Evolutionary conservation across 306 rosid genomes (phyloP).

Genomic region (Dicorynia guianensis): DNA sequence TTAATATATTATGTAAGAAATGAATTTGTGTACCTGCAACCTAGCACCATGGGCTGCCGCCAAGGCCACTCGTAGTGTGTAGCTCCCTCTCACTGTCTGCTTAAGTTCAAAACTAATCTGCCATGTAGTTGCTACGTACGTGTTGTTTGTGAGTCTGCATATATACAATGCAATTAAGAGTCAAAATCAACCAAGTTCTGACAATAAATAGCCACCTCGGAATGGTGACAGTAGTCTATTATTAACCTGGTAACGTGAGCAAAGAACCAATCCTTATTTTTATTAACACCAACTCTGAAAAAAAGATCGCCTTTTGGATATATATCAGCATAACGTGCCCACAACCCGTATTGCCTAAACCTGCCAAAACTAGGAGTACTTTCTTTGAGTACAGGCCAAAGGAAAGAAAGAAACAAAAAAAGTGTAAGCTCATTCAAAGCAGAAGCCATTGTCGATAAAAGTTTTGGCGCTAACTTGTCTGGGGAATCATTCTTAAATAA

Average conservation of each 20-base stretch:
- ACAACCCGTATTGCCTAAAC: conserved; percentile 63
- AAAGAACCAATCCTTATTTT: conserved; percentile 55
- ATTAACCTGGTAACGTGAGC: conserved; percentile 50
- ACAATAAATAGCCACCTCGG: not conserved
- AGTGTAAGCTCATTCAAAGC: not conserved
- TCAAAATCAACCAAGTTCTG: not conserved
- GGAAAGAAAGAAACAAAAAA: not conserved
- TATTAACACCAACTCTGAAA: conserved; percentile 31
- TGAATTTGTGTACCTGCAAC: conserved; percentile 1
- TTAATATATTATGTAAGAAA: no score
- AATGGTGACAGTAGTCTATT: not conserved
- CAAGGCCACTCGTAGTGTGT: conserved; percentile 67
- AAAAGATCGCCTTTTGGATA: conserved; percentile 51
- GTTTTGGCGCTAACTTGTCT: conserved; percentile 43
- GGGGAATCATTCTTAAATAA: conserved; percentile 33
- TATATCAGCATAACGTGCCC: conserved; percentile 55
- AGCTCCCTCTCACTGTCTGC: conserved; percentile 29
- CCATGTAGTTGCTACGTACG: conserved; percentile 64
- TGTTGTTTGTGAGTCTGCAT: conserved; percentile 47
- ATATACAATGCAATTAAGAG: not conserved
- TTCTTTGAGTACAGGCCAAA: not conserved
- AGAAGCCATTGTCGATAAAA: not conserved
- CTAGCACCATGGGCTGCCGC: conserved; percentile 50
- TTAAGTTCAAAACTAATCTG: conserved; percentile 53
- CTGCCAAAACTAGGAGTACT: conserved; percentile 10